phyloP scores from a whole-genome alignment of 441 rosid species.

The Gossypium davidsonii region DNA sequence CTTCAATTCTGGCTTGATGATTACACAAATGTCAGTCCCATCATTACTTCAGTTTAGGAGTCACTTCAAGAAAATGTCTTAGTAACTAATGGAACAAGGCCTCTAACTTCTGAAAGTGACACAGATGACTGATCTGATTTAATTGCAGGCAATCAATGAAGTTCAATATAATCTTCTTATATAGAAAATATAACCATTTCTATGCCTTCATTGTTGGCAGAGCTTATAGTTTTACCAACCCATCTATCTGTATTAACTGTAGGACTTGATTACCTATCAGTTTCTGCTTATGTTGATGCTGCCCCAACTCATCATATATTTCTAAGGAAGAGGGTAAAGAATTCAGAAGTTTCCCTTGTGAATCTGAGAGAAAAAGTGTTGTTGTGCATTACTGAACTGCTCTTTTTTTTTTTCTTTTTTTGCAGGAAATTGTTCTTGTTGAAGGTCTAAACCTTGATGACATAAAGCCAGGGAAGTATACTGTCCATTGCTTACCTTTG shows the following conservation, averaged over 20 bases:
- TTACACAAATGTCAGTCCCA: no score
- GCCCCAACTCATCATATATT: slow-evolving; percentile 35
- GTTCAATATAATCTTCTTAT: background rate
- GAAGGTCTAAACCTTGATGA: slow-evolving; percentile 27
- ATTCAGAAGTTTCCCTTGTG: background rate
- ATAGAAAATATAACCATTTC: background rate
- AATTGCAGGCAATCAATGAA: background rate
- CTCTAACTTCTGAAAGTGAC: background rate
- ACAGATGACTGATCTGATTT: background rate
- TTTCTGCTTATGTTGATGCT: slow-evolving; percentile 34
- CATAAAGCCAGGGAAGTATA: slow-evolving; percentile 17
- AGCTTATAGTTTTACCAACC: background rate
- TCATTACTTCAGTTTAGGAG: no score
- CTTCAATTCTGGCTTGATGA: no score
- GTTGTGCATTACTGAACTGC: background rate
- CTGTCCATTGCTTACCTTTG: slow-evolving; percentile 25
- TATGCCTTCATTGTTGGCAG: background rate
- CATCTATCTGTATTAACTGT: background rate
- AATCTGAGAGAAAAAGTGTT: background rate
- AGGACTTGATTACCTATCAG: slow-evolving; percentile 55
- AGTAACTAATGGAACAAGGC: no score
- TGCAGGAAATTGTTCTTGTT: slow-evolving; percentile 18
- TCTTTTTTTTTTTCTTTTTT: background rate
- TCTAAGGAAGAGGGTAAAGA: slow-evolving; percentile 36
- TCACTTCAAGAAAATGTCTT: no score